Conservation (phyloP, 768 basidiomycete genomes). For the Sarcodon sp. region DNA sequence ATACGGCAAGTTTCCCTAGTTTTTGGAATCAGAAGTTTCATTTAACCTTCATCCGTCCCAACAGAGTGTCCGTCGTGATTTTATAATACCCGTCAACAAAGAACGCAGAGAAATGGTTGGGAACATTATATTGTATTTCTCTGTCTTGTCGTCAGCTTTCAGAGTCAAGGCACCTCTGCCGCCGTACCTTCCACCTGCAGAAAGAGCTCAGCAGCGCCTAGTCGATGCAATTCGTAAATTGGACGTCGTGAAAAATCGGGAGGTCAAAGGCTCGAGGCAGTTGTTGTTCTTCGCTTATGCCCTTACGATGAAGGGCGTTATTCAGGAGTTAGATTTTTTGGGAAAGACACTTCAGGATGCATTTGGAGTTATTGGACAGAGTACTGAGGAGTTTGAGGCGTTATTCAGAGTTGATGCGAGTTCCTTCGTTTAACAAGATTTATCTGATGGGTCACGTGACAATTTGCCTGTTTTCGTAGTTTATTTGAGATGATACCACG, state of each 20-base stretch:
- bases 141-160: conserved; percentile 68
- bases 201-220: conserved; percentile 67
- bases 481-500: too few species aligned
- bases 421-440: neutral
- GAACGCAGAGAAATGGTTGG: conserved; percentile 92
- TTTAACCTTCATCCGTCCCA: neutral
- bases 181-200: conserved; percentile 90
- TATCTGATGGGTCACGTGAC: too few species aligned
- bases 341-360: conserved; percentile 75
- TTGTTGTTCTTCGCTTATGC: conserved; percentile 92
- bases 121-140: conserved; percentile 86
- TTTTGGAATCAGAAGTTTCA: neutral
- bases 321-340: conserved; percentile 73
- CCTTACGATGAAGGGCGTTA: conserved; percentile 89
- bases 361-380: conserved; percentile 87
- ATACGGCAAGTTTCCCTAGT: conserved; percentile 39
- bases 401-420: conserved; percentile 33
- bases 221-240: conserved; percentile 75
- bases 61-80: conserved; percentile 73
- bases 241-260: conserved; percentile 79
- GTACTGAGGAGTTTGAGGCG: conserved; percentile 69
- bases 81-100: conserved; percentile 81
- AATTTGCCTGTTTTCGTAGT: too few species aligned
- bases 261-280: conserved; percentile 72
- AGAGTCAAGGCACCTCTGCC: conserved; percentile 86